A percentile compares a stretch with the other conserved stretches of the same genome.
Conservation (phyloP, 2,329 filamentous ascomycete species). For the Cyanodermella asteris region DNA sequence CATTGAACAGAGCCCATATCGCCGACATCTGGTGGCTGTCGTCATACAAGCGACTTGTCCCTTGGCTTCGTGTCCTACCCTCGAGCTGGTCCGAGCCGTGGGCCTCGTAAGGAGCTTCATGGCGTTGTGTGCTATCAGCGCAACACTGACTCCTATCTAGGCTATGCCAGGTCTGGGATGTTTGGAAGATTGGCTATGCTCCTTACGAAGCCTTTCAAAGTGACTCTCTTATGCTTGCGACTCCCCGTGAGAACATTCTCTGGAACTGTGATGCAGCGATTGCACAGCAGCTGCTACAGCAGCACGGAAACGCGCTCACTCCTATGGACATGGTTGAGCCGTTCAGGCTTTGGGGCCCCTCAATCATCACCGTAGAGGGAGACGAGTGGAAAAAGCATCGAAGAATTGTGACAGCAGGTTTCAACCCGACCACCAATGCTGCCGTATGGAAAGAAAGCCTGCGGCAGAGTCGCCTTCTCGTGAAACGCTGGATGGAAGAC, state of each 20-base stretch:
- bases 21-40: too few species aligned
- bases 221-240: constrained; percentile 1
- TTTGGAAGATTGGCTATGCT: constrained; percentile 1
- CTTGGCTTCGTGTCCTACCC: too few species aligned
- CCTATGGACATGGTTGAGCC: neutral
- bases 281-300: neutral
- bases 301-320: neutral
- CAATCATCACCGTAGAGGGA: neutral
- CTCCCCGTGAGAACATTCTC: constrained; percentile 1
- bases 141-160: neutral
- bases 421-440: neutral
- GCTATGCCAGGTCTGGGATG: neutral
- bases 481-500: neutral
- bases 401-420: neutral
- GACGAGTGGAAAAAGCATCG: constrained; percentile 1
- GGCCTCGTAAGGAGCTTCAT: too few species aligned
- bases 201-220: constrained; percentile 1
- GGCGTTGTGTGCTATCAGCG: too few species aligned
- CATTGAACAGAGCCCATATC: too few species aligned
- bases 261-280: constrained; percentile 1
- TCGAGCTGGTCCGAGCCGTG: too few species aligned
- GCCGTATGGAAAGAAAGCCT: neutral
- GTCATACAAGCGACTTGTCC: too few species aligned
- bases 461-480: constrained; percentile 1
- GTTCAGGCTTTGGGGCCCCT: neutral